Evolutionary conservation across 768 basidiomycete species (phyloP), one percentile per base, ranked within the genome.

Genomic region (Agrocybe praecox): DNA sequence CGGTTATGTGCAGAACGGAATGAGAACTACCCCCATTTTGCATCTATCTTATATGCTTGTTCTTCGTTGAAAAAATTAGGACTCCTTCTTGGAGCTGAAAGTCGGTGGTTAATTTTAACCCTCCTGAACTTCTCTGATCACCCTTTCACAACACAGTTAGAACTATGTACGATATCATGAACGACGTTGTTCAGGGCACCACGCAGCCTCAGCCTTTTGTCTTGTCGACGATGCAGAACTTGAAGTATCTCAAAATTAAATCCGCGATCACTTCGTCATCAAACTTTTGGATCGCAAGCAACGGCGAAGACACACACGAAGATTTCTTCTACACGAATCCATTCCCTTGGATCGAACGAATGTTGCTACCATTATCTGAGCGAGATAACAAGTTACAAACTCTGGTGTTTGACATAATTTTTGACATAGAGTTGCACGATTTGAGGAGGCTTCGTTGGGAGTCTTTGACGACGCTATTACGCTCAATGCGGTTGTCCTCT

Each of bases 231-330:
- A 24, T 62, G 23, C 36, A 17, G 1, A 21, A 47, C 8, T 42
- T 62, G 14, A 21, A 21, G 4, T 55, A 50, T 21, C 40, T 62
- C 6, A 52, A 29, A 14, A 33, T 62, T 22, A 29, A 22, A 21
- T 36, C 47, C 10, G 24, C 24, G 15, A 29, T 62, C 15, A 44
- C 48, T n/a, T 51, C 55, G 8, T 18, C 44, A 6, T 42, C 36
- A 7, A 44, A 52, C 6, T 62, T 57, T 26, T 59, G 55, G 55
- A 32, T 62, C 2, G 34, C 49, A 34, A 54, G 52, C 32, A 33
- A 47, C 15, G 58, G 55, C 0, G 48, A 57, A 45, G 61, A 59
- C 6, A 26, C 26, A 2, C 45, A 57, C 10, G 52, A 53, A 42
- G 46, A 49, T 22, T 34, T 33, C 34, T 34, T 53, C 17, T 56